These are phyloP conservation scores for Pseudogymnoascus sp. DNA, from an alignment of 2,329 filamentous ascomycete genomes.

Conservation along the genomic window DNA sequence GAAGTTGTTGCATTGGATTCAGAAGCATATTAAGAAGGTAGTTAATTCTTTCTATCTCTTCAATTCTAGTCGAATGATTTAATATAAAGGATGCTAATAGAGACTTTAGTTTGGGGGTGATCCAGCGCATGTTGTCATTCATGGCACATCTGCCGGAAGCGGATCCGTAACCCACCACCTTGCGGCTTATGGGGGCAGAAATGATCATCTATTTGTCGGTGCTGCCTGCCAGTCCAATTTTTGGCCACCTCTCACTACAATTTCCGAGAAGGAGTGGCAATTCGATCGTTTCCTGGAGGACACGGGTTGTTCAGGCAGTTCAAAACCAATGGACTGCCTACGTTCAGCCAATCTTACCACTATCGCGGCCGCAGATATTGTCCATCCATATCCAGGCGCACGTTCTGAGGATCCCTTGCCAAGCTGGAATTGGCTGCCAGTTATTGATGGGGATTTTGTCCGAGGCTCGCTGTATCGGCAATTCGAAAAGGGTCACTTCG, in stretches of 20 bases:
- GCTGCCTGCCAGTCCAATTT: conserved; percentile 27
- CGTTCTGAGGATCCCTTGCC: conserved; percentile 21
- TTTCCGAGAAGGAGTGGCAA: conserved; percentile 30
- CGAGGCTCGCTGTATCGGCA: conserved; percentile 30
- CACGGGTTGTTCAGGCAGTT: conserved; percentile 23
- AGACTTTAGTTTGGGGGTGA: conserved; percentile 33
- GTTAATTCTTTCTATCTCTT: background rate
- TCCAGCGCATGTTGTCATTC: conserved; percentile 36
- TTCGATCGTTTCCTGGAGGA: conserved; percentile 30
- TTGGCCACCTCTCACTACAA: conserved; percentile 30
- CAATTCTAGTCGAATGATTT: background rate
- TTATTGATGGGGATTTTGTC: conserved; percentile 32
- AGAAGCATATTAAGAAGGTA: conserved; percentile 47
- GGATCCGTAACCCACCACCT: conserved; percentile 33
- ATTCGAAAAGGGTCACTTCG: conserved; percentile 28
- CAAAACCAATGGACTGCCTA: conserved; percentile 30
- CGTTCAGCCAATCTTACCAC: conserved; percentile 25
- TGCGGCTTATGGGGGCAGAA: conserved; percentile 10
- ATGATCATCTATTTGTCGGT: conserved; percentile 11
- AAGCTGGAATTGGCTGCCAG: conserved; percentile 33
- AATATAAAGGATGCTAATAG: background rate
- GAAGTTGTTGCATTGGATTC: conserved; percentile 53
- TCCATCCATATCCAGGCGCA: conserved; percentile 30
- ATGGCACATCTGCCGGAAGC: conserved; percentile 38
- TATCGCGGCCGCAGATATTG: conserved; percentile 29